Percentiles rank a stretch among this genome's conserved stretches.
These are phyloP conservation scores for Lichina pygmaea DNA, from an alignment of 495 filamentous ascomycete genomes.

Conservation along the genomic window DNA sequence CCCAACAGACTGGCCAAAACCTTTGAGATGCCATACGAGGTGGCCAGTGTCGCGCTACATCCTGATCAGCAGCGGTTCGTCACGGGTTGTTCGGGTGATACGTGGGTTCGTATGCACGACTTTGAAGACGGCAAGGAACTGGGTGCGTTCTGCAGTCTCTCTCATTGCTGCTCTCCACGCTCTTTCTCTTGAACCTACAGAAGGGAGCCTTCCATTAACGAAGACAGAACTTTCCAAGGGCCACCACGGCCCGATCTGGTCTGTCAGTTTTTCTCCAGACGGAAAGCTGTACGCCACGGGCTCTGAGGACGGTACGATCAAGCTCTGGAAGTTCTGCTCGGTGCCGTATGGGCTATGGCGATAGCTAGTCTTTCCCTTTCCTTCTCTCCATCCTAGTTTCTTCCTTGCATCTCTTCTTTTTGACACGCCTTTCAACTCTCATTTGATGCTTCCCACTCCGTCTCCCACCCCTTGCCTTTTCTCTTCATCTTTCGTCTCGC, in stretches of 20 bases:
- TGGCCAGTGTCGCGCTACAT: slow-evolving; percentile 74
- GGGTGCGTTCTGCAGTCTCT: slow-evolving; percentile 19
- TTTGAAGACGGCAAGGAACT: slow-evolving; percentile 57
- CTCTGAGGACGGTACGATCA: slow-evolving; percentile 92
- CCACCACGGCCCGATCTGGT: slow-evolving; percentile 94
- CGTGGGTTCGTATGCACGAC: slow-evolving; percentile 83
- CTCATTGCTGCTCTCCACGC: not conserved
- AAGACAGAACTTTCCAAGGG: slow-evolving; percentile 67
- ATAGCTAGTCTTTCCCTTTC: not conserved
- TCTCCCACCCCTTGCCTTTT: too few species aligned
- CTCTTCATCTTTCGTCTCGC: too few species aligned
- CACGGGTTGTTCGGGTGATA: slow-evolving; percentile 67
- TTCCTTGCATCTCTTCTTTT: too few species aligned
- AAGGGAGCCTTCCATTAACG: not conserved
- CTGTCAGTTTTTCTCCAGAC: slow-evolving; percentile 75
- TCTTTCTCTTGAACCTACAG: slow-evolving; percentile 4
- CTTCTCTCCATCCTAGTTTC: too few species aligned
- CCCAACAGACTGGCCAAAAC: slow-evolving; percentile 51
- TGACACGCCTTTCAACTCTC: too few species aligned
- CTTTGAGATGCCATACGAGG: slow-evolving; percentile 47
- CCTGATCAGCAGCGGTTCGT: slow-evolving; percentile 55
- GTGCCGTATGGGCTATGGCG: slow-evolving; percentile 3
- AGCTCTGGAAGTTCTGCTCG: slow-evolving; percentile 22
- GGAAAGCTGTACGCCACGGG: slow-evolving; percentile 88
- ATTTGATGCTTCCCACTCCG: too few species aligned